Base-by-base conservation (phyloP, 768 basidiomycete species). In the Boletus rufocinnamomeus region DNA sequence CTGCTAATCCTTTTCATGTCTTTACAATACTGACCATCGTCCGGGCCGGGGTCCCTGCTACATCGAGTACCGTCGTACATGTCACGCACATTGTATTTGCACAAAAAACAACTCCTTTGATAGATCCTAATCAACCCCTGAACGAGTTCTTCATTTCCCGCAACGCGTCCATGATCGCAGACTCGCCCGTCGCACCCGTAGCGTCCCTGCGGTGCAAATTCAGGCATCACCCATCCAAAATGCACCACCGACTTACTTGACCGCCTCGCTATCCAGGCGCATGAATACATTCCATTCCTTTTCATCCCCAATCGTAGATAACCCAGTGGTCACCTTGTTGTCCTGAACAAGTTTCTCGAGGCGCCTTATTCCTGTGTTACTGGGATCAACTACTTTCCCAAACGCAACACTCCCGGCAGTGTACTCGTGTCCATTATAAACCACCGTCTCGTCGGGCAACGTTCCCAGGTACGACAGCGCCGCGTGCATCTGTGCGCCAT, bases 251-350 rank as follows among this genome's bases (percentile, higher is more conserved):
- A 77, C 85, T 59, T 63, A 93, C 92, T 78, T 77, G 35, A 95
- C 83, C 6, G 84, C 79, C 6, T 79, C 77, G 60, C 77, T 84
- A 6, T 80, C 74, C 13, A 94, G 75, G 19, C 94, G 83, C 93
- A 97, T 94, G 73, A 98, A 98, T 9, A 93, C 86, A 74, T 98
- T 98, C 91, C 92, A 95, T 62, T 85, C 78, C 76, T 94, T 95
- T 78, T 98, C 96, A 63, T 98, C 91, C 0, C 83, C 90, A 50
- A 98, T 95, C 0, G 94, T 97, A 14, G 90, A 89, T 69, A 88
- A 76, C 41, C 95, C 94, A 5, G 89, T 84, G 5, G 89, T 93
- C 46, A 84, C 72, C 55, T 79, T 68, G 66, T 93, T 86, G 47
- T 79, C 76, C 51, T 80, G 69, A 25, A 83, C 81, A 21, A 93